Conservation (phyloP, 2,329 filamentous ascomycete genomes). For the Septoria petroselini region DNA sequence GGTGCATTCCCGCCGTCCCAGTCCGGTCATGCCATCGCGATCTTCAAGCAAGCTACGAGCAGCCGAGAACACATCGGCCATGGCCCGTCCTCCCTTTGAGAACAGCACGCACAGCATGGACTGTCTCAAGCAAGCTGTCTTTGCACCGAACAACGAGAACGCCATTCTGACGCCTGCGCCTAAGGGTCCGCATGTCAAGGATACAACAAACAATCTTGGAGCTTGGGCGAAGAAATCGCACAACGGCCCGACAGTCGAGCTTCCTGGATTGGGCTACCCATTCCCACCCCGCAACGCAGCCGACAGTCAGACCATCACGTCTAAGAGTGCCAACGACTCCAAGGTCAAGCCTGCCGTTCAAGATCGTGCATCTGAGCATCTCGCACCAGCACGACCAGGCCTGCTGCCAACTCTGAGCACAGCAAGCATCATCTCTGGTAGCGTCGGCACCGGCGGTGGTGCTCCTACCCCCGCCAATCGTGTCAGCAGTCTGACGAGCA, state of each 20-base stretch:
- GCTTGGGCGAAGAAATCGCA: slow-evolving; percentile 32
- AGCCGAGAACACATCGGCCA: slow-evolving; percentile 7
- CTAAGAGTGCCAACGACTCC: slow-evolving; percentile 14
- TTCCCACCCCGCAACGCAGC: slow-evolving; percentile 28
- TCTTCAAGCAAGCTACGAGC: slow-evolving; percentile 19
- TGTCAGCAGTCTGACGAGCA: slow-evolving; percentile 31
- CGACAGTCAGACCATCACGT: slow-evolving; percentile 21
- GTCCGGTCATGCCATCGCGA: slow-evolving; percentile 23
- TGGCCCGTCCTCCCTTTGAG: slow-evolving; percentile 26
- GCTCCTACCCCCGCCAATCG: slow-evolving; percentile 23
- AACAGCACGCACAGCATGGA: slow-evolving; percentile 28
- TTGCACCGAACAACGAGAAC: slow-evolving; percentile 37
- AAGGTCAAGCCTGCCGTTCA: slow-evolving; percentile 4
- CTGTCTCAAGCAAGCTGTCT: slow-evolving; percentile 35
- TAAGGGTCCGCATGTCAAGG: slow-evolving; percentile 30
- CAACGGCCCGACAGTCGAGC: slow-evolving; percentile 10
- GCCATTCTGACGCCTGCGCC: slow-evolving; percentile 33
- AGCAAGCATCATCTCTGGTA: slow-evolving; percentile 22
- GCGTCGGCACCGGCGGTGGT: slow-evolving; percentile 21
- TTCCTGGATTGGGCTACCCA: slow-evolving; percentile 19
- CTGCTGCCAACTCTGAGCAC: slow-evolving; percentile 21
- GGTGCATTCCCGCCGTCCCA: slow-evolving; percentile 27
- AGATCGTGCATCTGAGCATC: slow-evolving; percentile 10
- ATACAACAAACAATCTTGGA: slow-evolving; percentile 32
- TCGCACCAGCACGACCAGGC: slow-evolving; percentile 12